Percentiles rank a stretch among this genome's conserved stretches.
phyloP scores from a whole-genome alignment of 345 rosid genomes.

The Pugionium cornutum region DNA sequence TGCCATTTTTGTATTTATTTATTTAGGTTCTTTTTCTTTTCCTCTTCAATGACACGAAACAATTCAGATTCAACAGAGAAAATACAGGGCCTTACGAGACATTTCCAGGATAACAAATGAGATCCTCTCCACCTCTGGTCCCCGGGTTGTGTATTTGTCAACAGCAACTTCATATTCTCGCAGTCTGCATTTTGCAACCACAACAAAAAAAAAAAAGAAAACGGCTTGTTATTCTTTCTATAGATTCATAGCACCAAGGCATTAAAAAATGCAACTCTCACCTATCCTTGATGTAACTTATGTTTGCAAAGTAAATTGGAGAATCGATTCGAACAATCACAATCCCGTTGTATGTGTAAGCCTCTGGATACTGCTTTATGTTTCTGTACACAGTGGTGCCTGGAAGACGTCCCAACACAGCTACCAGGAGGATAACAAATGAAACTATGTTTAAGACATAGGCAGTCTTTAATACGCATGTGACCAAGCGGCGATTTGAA shows the following conservation, averaged over 20 bases:
- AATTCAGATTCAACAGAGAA: conserved; percentile 2
- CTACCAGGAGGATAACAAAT: conserved; percentile 45
- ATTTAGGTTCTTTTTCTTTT: neutral
- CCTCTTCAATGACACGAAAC: neutral
- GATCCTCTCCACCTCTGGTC: conserved; percentile 84
- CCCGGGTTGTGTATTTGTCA: conserved; percentile 69
- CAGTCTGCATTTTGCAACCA: conserved; percentile 48
- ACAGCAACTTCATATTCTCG: conserved; percentile 83
- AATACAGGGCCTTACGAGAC: conserved; percentile 67
- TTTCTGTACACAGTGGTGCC: conserved; percentile 98
- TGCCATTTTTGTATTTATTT: conserved; percentile 32
- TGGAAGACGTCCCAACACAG: conserved; percentile 97
- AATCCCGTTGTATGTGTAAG: conserved; percentile 89
- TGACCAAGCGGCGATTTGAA: neutral
- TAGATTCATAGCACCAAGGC: conserved; percentile 18
- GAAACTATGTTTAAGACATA: conserved; percentile 8
- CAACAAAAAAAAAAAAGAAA: neutral
- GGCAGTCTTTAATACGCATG: conserved; percentile 8
- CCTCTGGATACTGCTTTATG: conserved; percentile 87
- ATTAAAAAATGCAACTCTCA: conserved; percentile 29
- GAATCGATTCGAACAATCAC: conserved; percentile 92
- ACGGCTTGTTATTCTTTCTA: conserved; percentile 22
- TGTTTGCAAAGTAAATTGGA: conserved; percentile 96
- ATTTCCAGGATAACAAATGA: conserved; percentile 86
- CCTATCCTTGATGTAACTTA: conserved; percentile 93